Evolutionary conservation across 2,329 filamentous ascomycete genomes (phyloP), one percentile per base, ranked within the genome.

Genomic region (Colletotrichum noveboracense): DNA sequence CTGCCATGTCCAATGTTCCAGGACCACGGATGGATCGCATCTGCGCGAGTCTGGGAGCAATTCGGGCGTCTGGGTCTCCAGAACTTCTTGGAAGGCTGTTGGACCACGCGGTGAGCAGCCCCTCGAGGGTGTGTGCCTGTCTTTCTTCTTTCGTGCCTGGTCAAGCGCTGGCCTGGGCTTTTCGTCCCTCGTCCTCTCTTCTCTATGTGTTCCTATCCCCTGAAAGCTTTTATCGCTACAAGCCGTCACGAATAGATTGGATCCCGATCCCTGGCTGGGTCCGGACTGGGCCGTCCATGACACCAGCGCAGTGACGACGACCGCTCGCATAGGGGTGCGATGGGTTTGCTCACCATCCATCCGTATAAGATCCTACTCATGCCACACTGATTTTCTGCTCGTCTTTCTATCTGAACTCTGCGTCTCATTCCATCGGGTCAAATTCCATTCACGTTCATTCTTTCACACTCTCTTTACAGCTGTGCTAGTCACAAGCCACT

Each of bases 401-500:
- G 65, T 70, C 21, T 43, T 52, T 68, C 67, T 68, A 38, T 67
- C 73, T 58, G 69, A 64, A 65, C 69, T 77, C 67, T 70, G 38
- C 56, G 38, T 71, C 62, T 55, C 74, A 73, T 76, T 76, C 66
- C 70, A 71, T 64, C 38, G 64, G 30, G 68, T 72, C 30, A 70
- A 60, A 43, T 73, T 77, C 18, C 70, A 71, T 77, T 77, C 76
- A 71, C 67, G 58, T 76, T 72, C 73, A 67, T 76, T 73, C 65
- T 70, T 68, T 77, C 48, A 62, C 69, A 66, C 73, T 77, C 65
- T 72, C 66, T 76, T 76, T 56, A 69, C 70, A 62, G 71, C 76
- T 76, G 76, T 77, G 76, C 76, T 71, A 77, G 76, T 26, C 76
- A 76, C 74, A 77, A 74, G 76, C 75, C 76, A 76, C 48, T 77